Evolutionary conservation across 768 basidiomycete species (phyloP).

Genomic region (Tricholoma matsutake): DNA sequence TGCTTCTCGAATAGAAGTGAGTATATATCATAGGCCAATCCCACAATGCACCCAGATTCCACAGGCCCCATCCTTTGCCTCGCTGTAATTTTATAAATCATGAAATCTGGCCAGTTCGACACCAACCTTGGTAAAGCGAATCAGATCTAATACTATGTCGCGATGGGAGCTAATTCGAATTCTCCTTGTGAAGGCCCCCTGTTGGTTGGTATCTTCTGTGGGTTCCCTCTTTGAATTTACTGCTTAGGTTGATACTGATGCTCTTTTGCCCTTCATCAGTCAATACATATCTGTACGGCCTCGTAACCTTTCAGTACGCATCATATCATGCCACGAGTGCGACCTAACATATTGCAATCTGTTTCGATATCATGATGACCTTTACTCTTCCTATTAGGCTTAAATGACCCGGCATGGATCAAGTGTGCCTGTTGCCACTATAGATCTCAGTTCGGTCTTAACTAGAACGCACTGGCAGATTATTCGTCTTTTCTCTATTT

Average conservation of each 20-base stretch:
- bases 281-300: slow-evolving; percentile 21
- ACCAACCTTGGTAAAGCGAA: slow-evolving; percentile 12
- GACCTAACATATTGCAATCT: not conserved
- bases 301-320: slow-evolving; percentile 20
- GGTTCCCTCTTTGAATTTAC: not conserved
- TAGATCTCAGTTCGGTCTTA: not conserved
- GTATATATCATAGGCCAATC: no score
- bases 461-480: not conserved
- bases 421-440: not conserved
- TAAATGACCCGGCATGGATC: slow-evolving; percentile 10
- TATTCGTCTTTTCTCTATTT: slow-evolving; percentile 8
- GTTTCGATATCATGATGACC: no score
- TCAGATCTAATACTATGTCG: not conserved
- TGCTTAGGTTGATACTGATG: not conserved
- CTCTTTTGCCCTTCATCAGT: slow-evolving; percentile 8
- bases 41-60: not conserved
- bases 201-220: slow-evolving; percentile 22
- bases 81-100: not conserved
- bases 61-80: not conserved
- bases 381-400: slow-evolving; percentile 1
- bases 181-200: slow-evolving; percentile 14
- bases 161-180: not conserved
- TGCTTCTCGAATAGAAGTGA: not conserved
- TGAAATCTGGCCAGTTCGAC: slow-evolving; percentile 1
- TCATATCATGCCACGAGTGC: slow-evolving; percentile 16